phyloP scores from a whole-genome alignment of 768 basidiomycete genomes.

The Trametes gibbosa region DNA sequence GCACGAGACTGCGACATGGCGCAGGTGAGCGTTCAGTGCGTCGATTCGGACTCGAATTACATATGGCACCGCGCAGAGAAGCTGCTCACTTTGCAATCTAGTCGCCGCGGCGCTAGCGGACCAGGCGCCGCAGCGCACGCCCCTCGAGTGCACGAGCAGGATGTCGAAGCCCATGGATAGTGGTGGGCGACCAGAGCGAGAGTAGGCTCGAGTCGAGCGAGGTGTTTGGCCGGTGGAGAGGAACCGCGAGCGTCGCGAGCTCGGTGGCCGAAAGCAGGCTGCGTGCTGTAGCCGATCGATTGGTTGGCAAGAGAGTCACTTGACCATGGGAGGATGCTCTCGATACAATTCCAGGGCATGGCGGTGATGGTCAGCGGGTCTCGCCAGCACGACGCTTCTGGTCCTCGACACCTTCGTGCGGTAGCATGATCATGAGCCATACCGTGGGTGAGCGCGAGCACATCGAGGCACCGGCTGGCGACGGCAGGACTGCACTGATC shows the following conservation, averaged over 20 bases:
- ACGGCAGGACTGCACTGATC: conserved; percentile 9
- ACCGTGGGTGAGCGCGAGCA: background rate
- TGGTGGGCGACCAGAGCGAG: conserved; percentile 5
- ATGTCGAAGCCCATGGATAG: conserved; percentile 16
- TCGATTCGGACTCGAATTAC: background rate
- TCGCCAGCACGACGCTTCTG: conserved; percentile 5
- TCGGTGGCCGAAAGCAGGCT: background rate
- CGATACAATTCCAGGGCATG: background rate
- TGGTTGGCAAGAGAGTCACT: conserved; percentile 16
- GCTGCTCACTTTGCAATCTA: conserved; percentile 8
- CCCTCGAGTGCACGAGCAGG: conserved; percentile 16
- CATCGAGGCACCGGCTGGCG: background rate
- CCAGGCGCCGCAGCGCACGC: conserved; percentile 7
- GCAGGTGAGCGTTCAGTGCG: background rate
- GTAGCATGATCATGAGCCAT: background rate
- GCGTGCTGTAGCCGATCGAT: conserved; percentile 19
- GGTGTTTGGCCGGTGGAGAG: background rate
- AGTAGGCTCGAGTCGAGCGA: background rate
- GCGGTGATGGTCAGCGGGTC: conserved; percentile 12
- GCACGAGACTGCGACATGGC: conserved; percentile 11
- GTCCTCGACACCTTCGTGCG: conserved; percentile 3
- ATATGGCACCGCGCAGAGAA: background rate
- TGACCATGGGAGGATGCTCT: conserved; percentile 8
- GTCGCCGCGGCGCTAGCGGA: conserved; percentile 3
- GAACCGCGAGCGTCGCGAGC: conserved; percentile 1